phyloP scores from a whole-genome alignment of 345 rosid species.

The Eucalyptus pumila region DNA sequence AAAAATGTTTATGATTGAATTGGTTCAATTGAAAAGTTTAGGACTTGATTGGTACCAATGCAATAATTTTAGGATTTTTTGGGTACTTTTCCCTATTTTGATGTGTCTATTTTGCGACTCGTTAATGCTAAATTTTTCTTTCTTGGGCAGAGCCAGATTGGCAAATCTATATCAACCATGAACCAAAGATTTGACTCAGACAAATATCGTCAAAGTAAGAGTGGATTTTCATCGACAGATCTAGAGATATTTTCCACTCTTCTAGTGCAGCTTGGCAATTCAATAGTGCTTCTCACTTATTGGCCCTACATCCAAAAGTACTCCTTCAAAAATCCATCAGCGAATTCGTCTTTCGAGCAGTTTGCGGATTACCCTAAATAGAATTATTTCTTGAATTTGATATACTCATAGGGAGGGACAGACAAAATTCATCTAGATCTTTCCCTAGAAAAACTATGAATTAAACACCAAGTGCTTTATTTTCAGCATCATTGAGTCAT shows the following conservation, averaged over 20 bases:
- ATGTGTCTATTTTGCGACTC: background rate
- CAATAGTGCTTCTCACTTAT: background rate
- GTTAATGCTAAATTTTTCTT: background rate
- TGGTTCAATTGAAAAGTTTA: no score
- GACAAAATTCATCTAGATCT: background rate
- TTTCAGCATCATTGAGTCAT: background rate
- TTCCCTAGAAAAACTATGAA: background rate
- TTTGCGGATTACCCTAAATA: background rate
- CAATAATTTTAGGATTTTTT: no score
- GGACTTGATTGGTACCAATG: accelerated
- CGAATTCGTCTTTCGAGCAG: background rate
- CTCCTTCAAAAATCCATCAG: background rate
- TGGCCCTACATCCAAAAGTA: background rate
- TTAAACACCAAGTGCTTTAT: background rate
- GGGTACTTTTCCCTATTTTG: background rate
- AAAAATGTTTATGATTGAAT: no score
- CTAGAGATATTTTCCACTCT: background rate
- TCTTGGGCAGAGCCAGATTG: background rate
- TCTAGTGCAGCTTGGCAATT: background rate
- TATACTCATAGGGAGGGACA: background rate
- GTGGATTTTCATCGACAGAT: background rate
- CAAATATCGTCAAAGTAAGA: background rate
- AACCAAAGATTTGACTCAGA: background rate
- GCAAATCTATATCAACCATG: background rate
- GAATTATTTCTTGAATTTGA: background rate